Evolutionary conservation across 2,329 filamentous ascomycete genomes (phyloP).

Genomic region (Penicillium sp.): DNA sequence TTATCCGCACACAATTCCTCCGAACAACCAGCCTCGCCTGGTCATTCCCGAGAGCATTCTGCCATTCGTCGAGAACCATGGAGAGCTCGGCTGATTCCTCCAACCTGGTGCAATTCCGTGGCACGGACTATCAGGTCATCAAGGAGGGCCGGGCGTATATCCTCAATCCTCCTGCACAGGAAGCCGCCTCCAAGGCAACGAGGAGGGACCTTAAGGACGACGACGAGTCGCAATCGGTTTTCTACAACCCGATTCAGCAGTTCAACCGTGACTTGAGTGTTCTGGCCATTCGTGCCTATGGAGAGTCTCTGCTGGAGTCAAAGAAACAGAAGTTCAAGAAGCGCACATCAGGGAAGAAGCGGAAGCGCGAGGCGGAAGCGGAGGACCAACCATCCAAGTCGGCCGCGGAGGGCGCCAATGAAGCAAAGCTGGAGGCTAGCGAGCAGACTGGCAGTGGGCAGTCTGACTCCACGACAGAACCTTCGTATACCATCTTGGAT

Average conservation of each 20-base stretch:
- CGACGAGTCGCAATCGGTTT: conserved; percentile 71
- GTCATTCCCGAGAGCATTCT: conserved; percentile 7
- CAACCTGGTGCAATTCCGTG: conserved; percentile 45
- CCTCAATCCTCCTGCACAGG: conserved; percentile 57
- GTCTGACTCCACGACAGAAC: conserved; percentile 28
- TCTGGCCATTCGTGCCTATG: conserved; percentile 85
- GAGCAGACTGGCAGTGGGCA: conserved; percentile 10
- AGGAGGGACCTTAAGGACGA: conserved; percentile 50
- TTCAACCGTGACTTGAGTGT: conserved; percentile 97
- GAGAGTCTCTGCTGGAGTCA: conserved; percentile 61
- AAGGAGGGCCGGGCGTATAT: conserved; percentile 69
- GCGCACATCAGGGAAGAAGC: conserved; percentile 37
- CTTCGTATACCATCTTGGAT: conserved; percentile 79
- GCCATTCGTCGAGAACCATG: conserved; percentile 16
- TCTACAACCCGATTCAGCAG: conserved; percentile 98
- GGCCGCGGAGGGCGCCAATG: conserved; percentile 17
- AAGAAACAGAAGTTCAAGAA: conserved; percentile 47
- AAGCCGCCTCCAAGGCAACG: conserved; percentile 41
- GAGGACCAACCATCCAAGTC: conserved; percentile 16
- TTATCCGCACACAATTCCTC: conserved; percentile 1
- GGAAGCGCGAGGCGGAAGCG: conserved; percentile 35
- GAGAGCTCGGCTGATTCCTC: conserved; percentile 17
- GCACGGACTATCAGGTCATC: conserved; percentile 58
- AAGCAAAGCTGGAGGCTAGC: conserved; percentile 15
- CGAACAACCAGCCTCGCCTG: neutral